Conservation (phyloP, 73 alveolate species). For the Tetrahymena malaccensis region DNA sequence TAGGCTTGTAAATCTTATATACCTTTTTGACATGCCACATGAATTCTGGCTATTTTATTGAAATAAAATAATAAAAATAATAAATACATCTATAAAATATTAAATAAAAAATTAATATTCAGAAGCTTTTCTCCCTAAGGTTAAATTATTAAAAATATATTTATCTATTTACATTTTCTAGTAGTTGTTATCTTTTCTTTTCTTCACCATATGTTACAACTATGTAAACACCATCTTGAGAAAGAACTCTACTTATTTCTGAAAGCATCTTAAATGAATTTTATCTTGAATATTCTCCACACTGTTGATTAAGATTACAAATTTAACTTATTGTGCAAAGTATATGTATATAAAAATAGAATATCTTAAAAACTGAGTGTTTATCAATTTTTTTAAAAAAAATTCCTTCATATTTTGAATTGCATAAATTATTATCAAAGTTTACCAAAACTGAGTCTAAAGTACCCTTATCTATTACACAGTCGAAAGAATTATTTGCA, state of each 20-base stretch:
- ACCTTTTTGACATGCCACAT: constrained; percentile 7
- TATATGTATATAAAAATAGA: no score
- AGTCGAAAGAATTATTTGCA: constrained; percentile 19
- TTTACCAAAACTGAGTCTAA: constrained; percentile 14
- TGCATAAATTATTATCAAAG: no score
- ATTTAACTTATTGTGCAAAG: background rate
- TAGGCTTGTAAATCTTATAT: constrained; percentile 32
- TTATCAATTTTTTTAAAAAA: no score
- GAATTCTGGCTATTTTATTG: background rate
- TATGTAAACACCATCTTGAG: constrained; percentile 28
- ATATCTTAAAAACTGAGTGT: no score
- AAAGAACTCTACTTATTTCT: constrained; percentile 2
- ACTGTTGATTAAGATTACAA: background rate
- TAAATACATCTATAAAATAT: background rate
- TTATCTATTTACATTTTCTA: background rate
- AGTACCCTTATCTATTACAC: constrained; percentile 36
- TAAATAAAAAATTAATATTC: background rate
- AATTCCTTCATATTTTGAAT: no score
- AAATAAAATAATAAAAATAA: background rate
- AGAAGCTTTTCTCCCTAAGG: background rate
- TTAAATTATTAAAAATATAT: background rate
- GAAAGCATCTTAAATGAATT: constrained; percentile 17
- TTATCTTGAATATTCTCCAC: constrained; percentile 44
- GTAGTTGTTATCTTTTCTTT: background rate
- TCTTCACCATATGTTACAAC: constrained; percentile 31